Percentiles rank a stretch among this genome's conserved stretches.
phyloP scores from a whole-genome alignment of 805 yeast genomes.

The Hagleromyces aurorensis region DNA sequence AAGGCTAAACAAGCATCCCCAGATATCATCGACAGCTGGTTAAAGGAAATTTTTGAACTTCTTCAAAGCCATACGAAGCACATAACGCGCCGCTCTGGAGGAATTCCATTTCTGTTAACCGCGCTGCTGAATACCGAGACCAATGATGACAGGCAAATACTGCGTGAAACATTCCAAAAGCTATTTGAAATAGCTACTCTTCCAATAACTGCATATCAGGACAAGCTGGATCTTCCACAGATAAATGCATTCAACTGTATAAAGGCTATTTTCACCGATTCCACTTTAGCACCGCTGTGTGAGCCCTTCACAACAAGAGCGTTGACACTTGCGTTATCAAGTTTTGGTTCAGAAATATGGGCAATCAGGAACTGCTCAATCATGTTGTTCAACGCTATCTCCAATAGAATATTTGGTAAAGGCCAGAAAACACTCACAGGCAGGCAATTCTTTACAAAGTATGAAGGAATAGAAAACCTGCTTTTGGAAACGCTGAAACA shows the following conservation, averaged over 20 bases:
- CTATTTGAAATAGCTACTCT: slow-evolving; percentile 47
- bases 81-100: slow-evolving; percentile 87
- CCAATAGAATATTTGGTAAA: slow-evolving; percentile 71
- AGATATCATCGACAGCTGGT: slow-evolving; percentile 47
- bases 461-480: slow-evolving; percentile 42
- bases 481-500: slow-evolving; percentile 38
- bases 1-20: slow-evolving; percentile 40
- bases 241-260: slow-evolving; percentile 91
- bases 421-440: slow-evolving; percentile 41
- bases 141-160: slow-evolving; percentile 32
- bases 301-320: slow-evolving; percentile 47
- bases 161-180: slow-evolving; percentile 42
- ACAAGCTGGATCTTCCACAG: slow-evolving; percentile 72
- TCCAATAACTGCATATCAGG: slow-evolving; percentile 41
- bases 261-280: slow-evolving; percentile 63
- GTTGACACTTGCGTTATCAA: slow-evolving; percentile 49
- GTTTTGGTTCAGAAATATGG: slow-evolving; percentile 69
- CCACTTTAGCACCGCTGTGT: slow-evolving; percentile 49
- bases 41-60: slow-evolving; percentile 44
- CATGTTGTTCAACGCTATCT: slow-evolving; percentile 84
- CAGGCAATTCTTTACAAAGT: slow-evolving; percentile 62
- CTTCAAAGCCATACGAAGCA: slow-evolving; percentile 53
- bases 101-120: slow-evolving; percentile 72
- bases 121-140: slow-evolving; percentile 56
- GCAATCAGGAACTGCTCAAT: slow-evolving; percentile 86